Evolutionary conservation across 2,329 filamentous ascomycete species (phyloP).

Genomic region (Akanthomyces dipterigenus): DNA sequence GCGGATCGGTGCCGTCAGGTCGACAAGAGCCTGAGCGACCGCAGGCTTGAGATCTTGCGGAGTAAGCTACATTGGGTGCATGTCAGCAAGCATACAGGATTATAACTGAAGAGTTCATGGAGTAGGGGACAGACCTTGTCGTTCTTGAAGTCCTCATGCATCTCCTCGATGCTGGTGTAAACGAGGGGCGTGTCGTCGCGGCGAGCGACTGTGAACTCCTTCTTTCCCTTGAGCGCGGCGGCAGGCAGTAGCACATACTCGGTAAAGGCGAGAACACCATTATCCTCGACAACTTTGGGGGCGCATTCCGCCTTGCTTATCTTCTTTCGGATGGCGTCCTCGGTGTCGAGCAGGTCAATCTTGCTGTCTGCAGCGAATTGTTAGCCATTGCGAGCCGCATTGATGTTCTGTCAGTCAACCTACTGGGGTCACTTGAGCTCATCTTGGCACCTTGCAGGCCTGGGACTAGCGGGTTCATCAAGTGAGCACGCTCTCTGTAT

Average conservation of each 20-base stretch:
- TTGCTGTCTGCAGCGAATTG: conserved; percentile 58
- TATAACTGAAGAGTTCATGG: neutral
- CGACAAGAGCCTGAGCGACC: conserved; percentile 64
- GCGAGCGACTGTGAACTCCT: conserved; percentile 62
- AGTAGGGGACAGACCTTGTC: conserved; percentile 57
- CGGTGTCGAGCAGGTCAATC: conserved; percentile 82
- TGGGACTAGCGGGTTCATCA: conserved; percentile 71
- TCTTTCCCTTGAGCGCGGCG: conserved; percentile 52
- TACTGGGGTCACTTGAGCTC: conserved; percentile 65
- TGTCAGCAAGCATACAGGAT: neutral
- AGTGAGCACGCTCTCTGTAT: conserved; percentile 56
- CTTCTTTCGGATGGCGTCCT: conserved; percentile 73
- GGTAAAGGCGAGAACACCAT: conserved; percentile 80
- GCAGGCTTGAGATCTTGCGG: conserved; percentile 87
- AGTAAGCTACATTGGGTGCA: conserved; percentile 44
- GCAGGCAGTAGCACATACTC: conserved; percentile 82
- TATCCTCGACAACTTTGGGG: conserved; percentile 71
- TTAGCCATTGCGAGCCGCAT: neutral
- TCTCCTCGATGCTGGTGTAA: conserved; percentile 67
- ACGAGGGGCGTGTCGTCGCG: conserved; percentile 67
- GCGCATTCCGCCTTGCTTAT: conserved; percentile 76
- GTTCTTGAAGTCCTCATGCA: conserved; percentile 72
- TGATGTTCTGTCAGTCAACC: neutral
- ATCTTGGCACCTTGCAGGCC: conserved; percentile 83
- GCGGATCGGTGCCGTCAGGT: conserved; percentile 72